Base-by-base conservation (phyloP, 306 rosid genomes). In the Vigna nakashimae region DNA sequence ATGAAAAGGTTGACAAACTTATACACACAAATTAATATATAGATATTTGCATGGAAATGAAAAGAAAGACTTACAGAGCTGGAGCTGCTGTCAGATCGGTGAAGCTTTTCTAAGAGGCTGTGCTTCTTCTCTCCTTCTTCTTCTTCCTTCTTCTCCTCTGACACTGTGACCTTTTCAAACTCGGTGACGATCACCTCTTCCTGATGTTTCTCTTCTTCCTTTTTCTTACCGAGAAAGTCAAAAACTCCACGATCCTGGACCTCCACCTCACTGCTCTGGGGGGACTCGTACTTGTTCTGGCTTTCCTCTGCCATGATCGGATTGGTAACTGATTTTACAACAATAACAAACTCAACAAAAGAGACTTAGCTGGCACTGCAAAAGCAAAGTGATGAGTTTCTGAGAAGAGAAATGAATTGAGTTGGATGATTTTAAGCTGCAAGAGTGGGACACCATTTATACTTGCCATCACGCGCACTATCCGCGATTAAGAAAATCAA, bases 181-280 rank as follows among this genome's bases (percentile, higher is more conserved):
- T 85, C 86, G 10, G 80, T 34, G 32, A 22, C 62, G 40, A 85
- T 59, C 2, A n/a, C 82, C 15, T 85, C 86, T 49, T 75, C 86
- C 32, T 82, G 82, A 65, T 73, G 59, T 55, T 71, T 88, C 34
- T 84, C 89, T 51, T 84, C 84, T 12, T 86, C 22, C 62, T 86
- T 84, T 57, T 89, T 90, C 89, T 91, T 90, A 14, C 90, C 81
- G 7, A 85, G 48, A 52, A 90, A 85, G 87, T 90, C 93, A 42
- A 92, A 89, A 20, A 88, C 5, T 55, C 98, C 98, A 0, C 97
- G 93, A 74, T 92, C 97, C 67, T 83, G 58, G 63, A 57, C 65
- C 88, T 91, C 96, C 0, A 69, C 88, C 0, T 67, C 81, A 0
- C 78, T 80, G 67, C 53, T 84, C 28, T 58, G 69, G 38, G 78